These are phyloP conservation scores for Gastrolobium bilobum DNA, from an alignment of 306 rosid genomes.

Conservation along the genomic window DNA sequence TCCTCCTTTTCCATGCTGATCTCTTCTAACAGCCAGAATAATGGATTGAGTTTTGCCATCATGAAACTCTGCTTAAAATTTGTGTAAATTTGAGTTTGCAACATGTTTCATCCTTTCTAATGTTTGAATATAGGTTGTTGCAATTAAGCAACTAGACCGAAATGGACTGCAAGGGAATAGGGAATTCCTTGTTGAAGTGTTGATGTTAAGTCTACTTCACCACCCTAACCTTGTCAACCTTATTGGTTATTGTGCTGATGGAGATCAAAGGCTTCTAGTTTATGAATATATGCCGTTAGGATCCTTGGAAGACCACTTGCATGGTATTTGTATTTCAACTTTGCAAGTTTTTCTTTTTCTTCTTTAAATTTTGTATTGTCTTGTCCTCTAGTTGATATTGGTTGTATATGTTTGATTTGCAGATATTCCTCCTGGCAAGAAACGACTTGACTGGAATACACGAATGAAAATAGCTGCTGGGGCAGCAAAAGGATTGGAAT, in stretches of 20 bases:
- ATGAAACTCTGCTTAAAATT: constrained; percentile 18
- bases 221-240: constrained; percentile 94
- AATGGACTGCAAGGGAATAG: constrained; percentile 96
- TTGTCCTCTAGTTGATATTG: constrained; percentile 13
- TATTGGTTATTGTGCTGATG: constrained; percentile 97
- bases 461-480: constrained; percentile 98
- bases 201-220: constrained; percentile 95
- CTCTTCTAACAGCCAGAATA: constrained; percentile 10
- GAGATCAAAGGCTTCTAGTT: constrained; percentile 97
- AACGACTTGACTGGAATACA: constrained; percentile 82
- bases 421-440: constrained; percentile 81
- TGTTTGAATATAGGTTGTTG: constrained; percentile 74
- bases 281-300: constrained; percentile 96
- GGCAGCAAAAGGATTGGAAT: constrained; percentile 92
- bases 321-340: constrained; percentile 61
- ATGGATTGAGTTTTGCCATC: constrained; percentile 10
- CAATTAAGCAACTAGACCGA: constrained; percentile 98
- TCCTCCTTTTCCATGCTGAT: constrained; percentile 33
- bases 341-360: background rate
- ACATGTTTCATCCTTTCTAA: constrained; percentile 44
- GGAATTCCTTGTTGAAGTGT: constrained; percentile 95
- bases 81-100: constrained; percentile 32
- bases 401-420: constrained; percentile 52
- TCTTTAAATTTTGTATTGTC: constrained; percentile 8
- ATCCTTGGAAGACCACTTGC: constrained; percentile 90